A percentile compares a stretch with the other conserved stretches of the same genome.
Evolutionary conservation across 2,329 filamentous ascomycete species (phyloP).

Genomic region (Lachnellula willkommii): DNA sequence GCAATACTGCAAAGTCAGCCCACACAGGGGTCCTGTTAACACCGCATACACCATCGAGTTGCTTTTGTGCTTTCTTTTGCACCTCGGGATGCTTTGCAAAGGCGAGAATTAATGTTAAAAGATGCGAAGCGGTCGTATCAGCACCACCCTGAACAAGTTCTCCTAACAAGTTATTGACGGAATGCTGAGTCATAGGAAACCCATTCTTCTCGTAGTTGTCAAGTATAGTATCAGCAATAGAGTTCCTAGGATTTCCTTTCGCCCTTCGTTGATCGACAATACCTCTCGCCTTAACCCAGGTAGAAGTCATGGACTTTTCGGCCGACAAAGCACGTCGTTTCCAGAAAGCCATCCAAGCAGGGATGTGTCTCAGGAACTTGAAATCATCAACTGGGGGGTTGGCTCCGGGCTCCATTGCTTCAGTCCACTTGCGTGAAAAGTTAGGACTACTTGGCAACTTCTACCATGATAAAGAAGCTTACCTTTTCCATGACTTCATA

Average conservation of each 20-base stretch:
- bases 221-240: background rate
- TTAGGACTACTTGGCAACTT: too few relatives aligned
- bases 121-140: slow-evolving; percentile 34
- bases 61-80: too few relatives aligned
- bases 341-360: slow-evolving; percentile 1
- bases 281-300: too few relatives aligned
- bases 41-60: too few relatives aligned
- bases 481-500: too few relatives aligned
- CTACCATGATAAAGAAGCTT: too few relatives aligned
- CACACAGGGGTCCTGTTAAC: too few relatives aligned
- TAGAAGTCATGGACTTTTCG: background rate
- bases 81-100: too few relatives aligned
- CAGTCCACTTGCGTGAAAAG: slow-evolving; percentile 12
- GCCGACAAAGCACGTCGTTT: background rate
- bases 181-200: background rate
- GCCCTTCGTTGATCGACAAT: background rate
- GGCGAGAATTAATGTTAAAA: slow-evolving; percentile 35
- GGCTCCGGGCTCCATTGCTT: slow-evolving; percentile 33
- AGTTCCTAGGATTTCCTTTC: background rate
- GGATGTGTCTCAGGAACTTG: slow-evolving; percentile 26
- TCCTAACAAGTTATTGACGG: slow-evolving; percentile 31
- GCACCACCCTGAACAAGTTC: slow-evolving; percentile 35
- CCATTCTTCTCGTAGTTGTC: too few relatives aligned
- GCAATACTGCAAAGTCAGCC: too few relatives aligned
- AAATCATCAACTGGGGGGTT: slow-evolving; percentile 32